Conservation (phyloP, 306 rosid species). For the Astragalus membranaceus region DNA sequence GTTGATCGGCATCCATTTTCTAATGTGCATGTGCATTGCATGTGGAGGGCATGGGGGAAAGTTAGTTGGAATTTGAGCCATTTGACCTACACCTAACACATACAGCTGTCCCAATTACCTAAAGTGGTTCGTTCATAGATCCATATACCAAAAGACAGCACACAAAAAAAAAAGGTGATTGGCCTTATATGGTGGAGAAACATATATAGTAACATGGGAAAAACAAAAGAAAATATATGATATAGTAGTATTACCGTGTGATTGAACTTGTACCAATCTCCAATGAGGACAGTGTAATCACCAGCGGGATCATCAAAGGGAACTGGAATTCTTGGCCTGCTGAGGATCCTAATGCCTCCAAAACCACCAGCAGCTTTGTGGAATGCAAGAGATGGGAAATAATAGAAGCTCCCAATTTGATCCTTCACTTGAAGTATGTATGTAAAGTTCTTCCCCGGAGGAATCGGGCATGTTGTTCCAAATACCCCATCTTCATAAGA, state of each 20-base stretch:
- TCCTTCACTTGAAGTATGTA: constrained; percentile 96
- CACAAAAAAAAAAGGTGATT: too few relatives aligned
- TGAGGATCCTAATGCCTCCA: constrained; percentile 88
- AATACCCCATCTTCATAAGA: constrained; percentile 82
- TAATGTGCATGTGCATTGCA: neutral
- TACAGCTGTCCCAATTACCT: neutral
- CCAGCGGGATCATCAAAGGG: constrained; percentile 90
- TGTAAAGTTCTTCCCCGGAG: constrained; percentile 83
- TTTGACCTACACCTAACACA: neutral
- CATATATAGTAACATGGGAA: too few relatives aligned
- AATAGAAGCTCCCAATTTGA: constrained; percentile 93
- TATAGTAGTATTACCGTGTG: constrained; percentile 56
- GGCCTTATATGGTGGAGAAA: too few relatives aligned
- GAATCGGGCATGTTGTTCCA: constrained; percentile 96
- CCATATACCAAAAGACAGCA: too few relatives aligned
- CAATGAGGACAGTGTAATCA: constrained; percentile 81
- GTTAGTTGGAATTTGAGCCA: neutral
- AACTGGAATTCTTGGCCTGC: constrained; percentile 90
- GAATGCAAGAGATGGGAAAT: constrained; percentile 90
- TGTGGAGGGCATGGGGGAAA: neutral
- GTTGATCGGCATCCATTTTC: neutral
- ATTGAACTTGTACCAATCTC: constrained; percentile 86
- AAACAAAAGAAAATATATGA: too few relatives aligned
- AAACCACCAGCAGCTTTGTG: constrained; percentile 99
- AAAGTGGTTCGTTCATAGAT: too few relatives aligned